These are phyloP conservation scores for Stephanodiscus minutulus DNA, from an alignment of 108 stramenopile species.

Conservation along the genomic window DNA sequence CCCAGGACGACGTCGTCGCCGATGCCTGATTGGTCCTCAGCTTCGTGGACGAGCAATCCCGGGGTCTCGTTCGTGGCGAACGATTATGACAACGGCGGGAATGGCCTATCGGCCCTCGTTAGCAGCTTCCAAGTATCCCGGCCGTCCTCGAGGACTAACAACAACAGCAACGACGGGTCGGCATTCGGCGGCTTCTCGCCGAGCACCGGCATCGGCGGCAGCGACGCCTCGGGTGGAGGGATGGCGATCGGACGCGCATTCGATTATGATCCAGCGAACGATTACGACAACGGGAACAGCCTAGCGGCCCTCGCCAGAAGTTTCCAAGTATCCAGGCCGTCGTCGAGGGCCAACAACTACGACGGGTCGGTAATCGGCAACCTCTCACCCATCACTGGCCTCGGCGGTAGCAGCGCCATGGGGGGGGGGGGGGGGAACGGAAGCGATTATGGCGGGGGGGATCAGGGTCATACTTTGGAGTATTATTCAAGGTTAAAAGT, in stretches of 20 bases:
- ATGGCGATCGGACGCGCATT: not conserved
- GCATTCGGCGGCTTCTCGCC: not conserved
- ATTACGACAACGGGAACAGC: too few relatives aligned
- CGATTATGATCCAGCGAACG: too few relatives aligned
- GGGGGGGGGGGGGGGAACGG: too few relatives aligned
- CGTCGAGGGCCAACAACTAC: too few relatives aligned
- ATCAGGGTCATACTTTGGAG: not conserved
- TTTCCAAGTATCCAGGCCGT: too few relatives aligned
- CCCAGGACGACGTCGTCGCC: not conserved
- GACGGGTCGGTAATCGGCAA: too few relatives aligned
- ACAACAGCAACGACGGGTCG: not conserved
- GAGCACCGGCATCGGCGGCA: not conserved
- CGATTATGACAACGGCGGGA: not conserved
- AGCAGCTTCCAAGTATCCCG: conserved; percentile 7
- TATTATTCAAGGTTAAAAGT: not conserved
- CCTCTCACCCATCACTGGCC: too few relatives aligned
- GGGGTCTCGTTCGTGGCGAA: not conserved
- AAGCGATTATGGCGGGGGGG: too few relatives aligned
- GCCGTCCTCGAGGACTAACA: not conserved
- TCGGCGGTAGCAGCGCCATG: too few relatives aligned
- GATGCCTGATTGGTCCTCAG: too few relatives aligned
- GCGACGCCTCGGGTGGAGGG: not conserved
- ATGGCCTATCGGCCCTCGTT: conserved; percentile 8
- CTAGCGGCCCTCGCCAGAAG: too few relatives aligned
- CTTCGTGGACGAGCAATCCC: too few relatives aligned